Conservation (phyloP, 2,329 filamentous ascomycete species). For the Colletotrichum siamense region DNA sequence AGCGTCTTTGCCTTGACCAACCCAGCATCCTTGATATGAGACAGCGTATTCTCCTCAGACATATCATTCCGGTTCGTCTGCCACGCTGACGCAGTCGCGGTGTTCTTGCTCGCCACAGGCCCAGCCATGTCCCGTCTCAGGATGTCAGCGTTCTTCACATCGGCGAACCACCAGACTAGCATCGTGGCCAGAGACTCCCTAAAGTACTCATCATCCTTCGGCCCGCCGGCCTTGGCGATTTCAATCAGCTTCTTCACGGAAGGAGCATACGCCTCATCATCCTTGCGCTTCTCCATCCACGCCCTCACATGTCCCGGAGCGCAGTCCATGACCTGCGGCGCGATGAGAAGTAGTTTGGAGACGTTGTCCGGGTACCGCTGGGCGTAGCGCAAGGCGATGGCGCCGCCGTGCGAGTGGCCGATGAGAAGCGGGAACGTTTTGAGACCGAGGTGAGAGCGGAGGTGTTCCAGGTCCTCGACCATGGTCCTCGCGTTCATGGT, state of each 20-base stretch:
- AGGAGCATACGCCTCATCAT: background rate
- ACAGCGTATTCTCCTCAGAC: background rate
- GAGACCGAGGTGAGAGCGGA: background rate
- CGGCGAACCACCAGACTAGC: background rate
- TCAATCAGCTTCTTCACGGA: background rate
- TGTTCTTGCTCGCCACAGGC: background rate
- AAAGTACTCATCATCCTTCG: background rate
- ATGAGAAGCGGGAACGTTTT: background rate
- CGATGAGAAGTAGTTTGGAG: accelerated
- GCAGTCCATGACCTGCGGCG: background rate
- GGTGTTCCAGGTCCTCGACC: background rate
- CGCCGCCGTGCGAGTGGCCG: background rate
- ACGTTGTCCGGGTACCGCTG: background rate
- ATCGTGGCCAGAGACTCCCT: background rate
- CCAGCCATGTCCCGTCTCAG: background rate
- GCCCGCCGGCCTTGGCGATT: background rate
- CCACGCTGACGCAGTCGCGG: background rate
- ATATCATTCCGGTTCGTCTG: background rate
- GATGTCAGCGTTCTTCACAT: background rate
- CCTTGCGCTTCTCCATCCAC: background rate
- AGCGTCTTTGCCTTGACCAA: background rate
- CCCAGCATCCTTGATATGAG: background rate
- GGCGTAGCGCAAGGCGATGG: background rate
- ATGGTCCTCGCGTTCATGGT: background rate
- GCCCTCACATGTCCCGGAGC: background rate